phyloP scores from a whole-genome alignment of 148 eudicot genomes.

The Arbutus unedo region DNA sequence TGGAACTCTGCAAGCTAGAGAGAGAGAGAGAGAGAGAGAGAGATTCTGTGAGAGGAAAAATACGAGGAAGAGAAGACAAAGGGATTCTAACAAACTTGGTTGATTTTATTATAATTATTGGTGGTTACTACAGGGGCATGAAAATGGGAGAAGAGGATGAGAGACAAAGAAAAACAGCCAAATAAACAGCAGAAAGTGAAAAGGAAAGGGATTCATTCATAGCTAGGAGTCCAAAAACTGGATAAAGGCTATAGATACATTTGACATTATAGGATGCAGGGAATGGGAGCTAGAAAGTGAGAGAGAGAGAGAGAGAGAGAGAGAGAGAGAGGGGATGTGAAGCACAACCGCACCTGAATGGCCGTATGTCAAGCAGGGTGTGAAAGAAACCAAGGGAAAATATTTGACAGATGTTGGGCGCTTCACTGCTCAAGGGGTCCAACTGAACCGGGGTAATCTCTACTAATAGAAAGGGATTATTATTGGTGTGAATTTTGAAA shows the following conservation, averaged over 20 bases:
- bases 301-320: background rate
- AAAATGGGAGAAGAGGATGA: background rate
- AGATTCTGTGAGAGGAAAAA: slow-evolving; percentile 9
- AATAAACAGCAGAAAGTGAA: background rate
- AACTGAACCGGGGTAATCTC: background rate
- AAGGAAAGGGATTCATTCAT: background rate
- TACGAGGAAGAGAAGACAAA: background rate
- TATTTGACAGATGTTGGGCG: slow-evolving; percentile 4
- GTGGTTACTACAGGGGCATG: background rate
- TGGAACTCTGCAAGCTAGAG: background rate
- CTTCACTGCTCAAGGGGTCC: background rate
- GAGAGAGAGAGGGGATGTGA: background rate
- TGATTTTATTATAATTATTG: background rate
- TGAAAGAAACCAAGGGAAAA: background rate
- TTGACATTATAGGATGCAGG: background rate
- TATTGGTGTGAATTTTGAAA: too few species aligned
- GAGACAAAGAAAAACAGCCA: background rate
- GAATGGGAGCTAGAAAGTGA: too few species aligned
- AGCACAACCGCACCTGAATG: background rate
- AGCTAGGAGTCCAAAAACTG: background rate
- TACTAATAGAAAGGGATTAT: too few species aligned
- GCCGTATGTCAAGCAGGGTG: background rate
- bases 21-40: background rate
- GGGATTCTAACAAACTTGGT: slow-evolving; percentile 1
- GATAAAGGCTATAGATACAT: background rate